Base-by-base conservation (phyloP, 1,139 yeast genomes). In the Entelexis paramagnoliae region DNA sequence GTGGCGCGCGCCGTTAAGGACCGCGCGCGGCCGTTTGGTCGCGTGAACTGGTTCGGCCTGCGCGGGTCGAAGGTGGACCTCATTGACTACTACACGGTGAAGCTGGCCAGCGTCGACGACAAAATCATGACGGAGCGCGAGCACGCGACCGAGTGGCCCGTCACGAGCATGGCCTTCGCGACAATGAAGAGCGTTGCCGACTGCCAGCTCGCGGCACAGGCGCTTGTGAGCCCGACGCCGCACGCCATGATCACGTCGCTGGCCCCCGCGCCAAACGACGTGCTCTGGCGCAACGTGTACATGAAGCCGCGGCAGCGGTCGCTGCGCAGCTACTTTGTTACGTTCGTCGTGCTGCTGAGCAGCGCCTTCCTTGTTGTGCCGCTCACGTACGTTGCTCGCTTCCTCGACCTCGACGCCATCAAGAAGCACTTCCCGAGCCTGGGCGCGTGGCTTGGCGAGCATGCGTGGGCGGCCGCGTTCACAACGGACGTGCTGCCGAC, bases 191-290 rank as follows among this genome's bases (percentile, higher is more conserved):
- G 86, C 1, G 94, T 85, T 10, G 85, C 93, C 0, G 80, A 82
- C 60, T 95, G 95, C 1, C 96, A 86, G 64, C 79, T 86, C 83
- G 80, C 87, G 9, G 93, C 95, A 0, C 96, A 87, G 64, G 86
- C 95, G 0, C 84, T 85, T 0, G 69, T 86, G 49, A 93, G 87
- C 57, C 95, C 95, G 0, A 75, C 80, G 51, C 82, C 86, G 1
- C 77, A 81, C 62, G 81, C 82, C 51, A 69, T 86, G 44, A 80
- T 84, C 44, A 83, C 93, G 9, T 74, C 73, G 46, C 70, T 85
- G 47, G 95, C 95, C 0, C 95, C 95, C 0, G 89, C 95, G 1
- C 95, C 95, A 2, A 81, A 81, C 57, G 96, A 86, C 64, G 80
- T 86, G 22, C 73, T 83, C 49, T 86, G 96, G 96, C 78, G 79